Evolutionary conservation across 2,329 filamentous ascomycete genomes (phyloP).

Genomic region (Aspergillus aculeatus): DNA sequence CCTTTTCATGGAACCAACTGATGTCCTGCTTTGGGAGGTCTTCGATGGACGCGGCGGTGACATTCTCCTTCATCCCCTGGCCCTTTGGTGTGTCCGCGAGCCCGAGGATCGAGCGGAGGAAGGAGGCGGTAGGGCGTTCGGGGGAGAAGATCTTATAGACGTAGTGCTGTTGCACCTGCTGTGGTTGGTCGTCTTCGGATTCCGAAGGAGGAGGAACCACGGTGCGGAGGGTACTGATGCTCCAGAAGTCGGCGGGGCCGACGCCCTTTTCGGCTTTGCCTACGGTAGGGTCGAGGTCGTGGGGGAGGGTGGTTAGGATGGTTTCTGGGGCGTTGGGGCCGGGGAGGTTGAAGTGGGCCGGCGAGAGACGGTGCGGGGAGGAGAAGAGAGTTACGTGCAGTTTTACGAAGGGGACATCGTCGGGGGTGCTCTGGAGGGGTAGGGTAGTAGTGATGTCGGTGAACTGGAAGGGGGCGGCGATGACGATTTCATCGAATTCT

Average conservation of each 20-base stretch:
- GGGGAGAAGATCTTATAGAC: slow-evolving; percentile 69
- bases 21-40: slow-evolving; percentile 50
- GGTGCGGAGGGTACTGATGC: slow-evolving; percentile 70
- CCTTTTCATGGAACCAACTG: slow-evolving; percentile 73
- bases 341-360: slow-evolving; percentile 67
- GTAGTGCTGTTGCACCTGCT: slow-evolving; percentile 45
- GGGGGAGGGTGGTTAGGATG: slow-evolving; percentile 77
- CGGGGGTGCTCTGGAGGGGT: slow-evolving; percentile 55
- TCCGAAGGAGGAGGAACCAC: slow-evolving; percentile 56
- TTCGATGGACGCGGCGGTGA: slow-evolving; percentile 28
- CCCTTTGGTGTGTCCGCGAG: slow-evolving; percentile 27
- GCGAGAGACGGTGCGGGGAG: slow-evolving; percentile 69
- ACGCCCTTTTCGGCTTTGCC: slow-evolving; percentile 52
- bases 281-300: slow-evolving; percentile 42
- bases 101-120: slow-evolving; percentile 52
- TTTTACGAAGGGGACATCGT: slow-evolving; percentile 78
- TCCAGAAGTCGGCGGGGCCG: slow-evolving; percentile 79
- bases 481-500: slow-evolving; percentile 73
- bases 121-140: slow-evolving; percentile 45
- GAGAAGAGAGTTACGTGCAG: slow-evolving; percentile 89
- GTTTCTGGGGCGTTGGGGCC: slow-evolving; percentile 61
- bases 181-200: background rate
- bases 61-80: background rate
- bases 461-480: slow-evolving; percentile 82
- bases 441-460: slow-evolving; percentile 61